These are phyloP conservation scores for Vachellia pachyceras DNA, from an alignment of 306 rosid genomes.

Conservation along the genomic window DNA sequence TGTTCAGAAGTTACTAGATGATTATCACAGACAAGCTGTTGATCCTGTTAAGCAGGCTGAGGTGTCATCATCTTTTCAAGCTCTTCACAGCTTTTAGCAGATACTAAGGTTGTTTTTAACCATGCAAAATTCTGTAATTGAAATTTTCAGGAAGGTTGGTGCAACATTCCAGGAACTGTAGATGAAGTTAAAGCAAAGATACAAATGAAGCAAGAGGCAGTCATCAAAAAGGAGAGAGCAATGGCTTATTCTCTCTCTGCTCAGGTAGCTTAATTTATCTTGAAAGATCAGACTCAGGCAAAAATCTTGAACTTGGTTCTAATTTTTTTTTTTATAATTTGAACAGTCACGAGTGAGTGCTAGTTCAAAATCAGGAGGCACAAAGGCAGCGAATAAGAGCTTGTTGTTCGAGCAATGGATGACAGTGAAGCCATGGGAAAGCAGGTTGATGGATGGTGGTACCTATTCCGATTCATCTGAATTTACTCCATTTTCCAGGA, in stretches of 20 bases:
- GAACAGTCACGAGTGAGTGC: conserved; percentile 60
- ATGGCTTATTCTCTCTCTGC: conserved; percentile 63
- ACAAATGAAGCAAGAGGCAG: conserved; percentile 72
- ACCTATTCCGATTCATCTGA: conserved; percentile 43
- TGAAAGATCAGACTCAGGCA: background rate
- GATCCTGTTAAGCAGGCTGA: conserved; percentile 76
- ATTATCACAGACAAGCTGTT: conserved; percentile 35
- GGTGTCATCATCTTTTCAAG: conserved; percentile 41
- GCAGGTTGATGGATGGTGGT: conserved; percentile 54
- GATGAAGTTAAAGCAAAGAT: conserved; percentile 71
- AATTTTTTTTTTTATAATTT: conserved; percentile 17
- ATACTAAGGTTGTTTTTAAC: background rate
- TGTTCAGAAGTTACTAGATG: conserved; percentile 41
- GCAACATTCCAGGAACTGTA: conserved; percentile 70
- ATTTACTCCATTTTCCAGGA: conserved; percentile 52
- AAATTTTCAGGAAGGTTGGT: conserved; percentile 75
- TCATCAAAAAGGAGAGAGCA: conserved; percentile 75
- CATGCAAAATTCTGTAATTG: background rate
- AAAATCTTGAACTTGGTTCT: background rate
- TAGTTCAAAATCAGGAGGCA: conserved; percentile 62
- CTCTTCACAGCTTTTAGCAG: background rate
- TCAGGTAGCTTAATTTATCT: conserved; percentile 61
- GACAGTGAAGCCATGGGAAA: conserved; percentile 81
- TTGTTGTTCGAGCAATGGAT: conserved; percentile 72
- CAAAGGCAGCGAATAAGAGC: conserved; percentile 45